Evolutionary conservation across 169 alveolate species (phyloP), one percentile per base, ranked within the genome.

Genomic region (Plasmodium malariae): DNA sequence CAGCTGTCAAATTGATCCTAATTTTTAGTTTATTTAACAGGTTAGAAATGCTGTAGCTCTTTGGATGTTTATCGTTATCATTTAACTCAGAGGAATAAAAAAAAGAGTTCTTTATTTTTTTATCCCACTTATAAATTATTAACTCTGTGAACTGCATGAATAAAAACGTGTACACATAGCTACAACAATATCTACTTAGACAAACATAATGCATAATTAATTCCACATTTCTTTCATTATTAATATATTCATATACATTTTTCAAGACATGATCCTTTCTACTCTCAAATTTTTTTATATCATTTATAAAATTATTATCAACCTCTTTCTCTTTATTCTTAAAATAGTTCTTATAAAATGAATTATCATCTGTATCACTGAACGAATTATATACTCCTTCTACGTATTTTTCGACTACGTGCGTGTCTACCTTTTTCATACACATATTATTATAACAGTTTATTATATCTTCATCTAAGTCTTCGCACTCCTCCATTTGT

Each of bases 231-330:
- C 83, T 65, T 67, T 80, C 90, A 40, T 60, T 60, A 55, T 43
- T 67, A 60, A 80, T 45, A 80, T 57, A 34, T 51, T 80, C 85
- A 80, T 80, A 80, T 17, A 80, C 65, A 67, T 80, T 80, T 28
- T 67, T 80, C 57, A 80, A 67, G 14, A 67, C 57, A 43, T 67
- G 54, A 36, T 80, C 83, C 51, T 80, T 80, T 80, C 71, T 67
- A 49, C 73, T 48, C 37, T 80, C 90, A 30, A 80, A 80, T 30
- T 80, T 65, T 43, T 80, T 80, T 80, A 80, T 80, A 67, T 80
- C 83, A 14, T 49, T 54, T 67, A 63, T 67, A 67, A 51, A 67
- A 80, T 45, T 80, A 4, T 65, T 54, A 67, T 80, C 80, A 34
- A 80, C 14, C 5, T 80, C 85, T 54, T 67, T 63, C 36, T 67